phyloP scores from a whole-genome alignment of 179 eudicot genomes.

The Kewa caespitosa region DNA sequence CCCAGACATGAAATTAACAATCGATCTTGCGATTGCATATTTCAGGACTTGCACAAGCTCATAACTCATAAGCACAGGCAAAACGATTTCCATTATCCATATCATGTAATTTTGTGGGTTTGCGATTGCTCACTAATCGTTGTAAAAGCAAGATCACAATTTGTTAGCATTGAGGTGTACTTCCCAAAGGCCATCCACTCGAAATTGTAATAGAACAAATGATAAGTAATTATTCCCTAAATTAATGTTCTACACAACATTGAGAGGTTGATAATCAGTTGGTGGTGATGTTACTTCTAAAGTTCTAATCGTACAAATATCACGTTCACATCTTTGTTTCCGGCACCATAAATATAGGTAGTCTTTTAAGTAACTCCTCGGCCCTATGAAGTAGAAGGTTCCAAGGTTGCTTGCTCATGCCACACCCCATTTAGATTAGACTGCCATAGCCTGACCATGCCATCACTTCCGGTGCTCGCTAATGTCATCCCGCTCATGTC shows the following conservation, averaged over 20 bases:
- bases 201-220: background rate
- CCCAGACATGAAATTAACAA: no score
- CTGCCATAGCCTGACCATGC: constrained; percentile 84
- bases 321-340: background rate
- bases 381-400: constrained; percentile 35
- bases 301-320: constrained; percentile 52
- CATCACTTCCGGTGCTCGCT: constrained; percentile 77
- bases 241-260: background rate
- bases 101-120: no score
- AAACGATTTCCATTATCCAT: no score
- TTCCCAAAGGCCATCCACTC: background rate
- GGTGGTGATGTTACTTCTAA: constrained; percentile 54
- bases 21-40: no score
- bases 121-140: no score
- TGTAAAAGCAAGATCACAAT: no score
- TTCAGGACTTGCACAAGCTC: no score
- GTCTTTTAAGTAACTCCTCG: background rate
- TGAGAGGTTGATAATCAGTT: constrained; percentile 13
- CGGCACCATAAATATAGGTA: constrained; percentile 10
- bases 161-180: no score
- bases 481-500: constrained; percentile 99
- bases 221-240: background rate
- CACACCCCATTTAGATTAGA: constrained; percentile 86
- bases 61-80: no score
- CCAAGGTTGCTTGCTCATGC: constrained; percentile 75